phyloP scores from a whole-genome alignment of 1,284 basidiomycete genomes.

The Boletus sp. region DNA sequence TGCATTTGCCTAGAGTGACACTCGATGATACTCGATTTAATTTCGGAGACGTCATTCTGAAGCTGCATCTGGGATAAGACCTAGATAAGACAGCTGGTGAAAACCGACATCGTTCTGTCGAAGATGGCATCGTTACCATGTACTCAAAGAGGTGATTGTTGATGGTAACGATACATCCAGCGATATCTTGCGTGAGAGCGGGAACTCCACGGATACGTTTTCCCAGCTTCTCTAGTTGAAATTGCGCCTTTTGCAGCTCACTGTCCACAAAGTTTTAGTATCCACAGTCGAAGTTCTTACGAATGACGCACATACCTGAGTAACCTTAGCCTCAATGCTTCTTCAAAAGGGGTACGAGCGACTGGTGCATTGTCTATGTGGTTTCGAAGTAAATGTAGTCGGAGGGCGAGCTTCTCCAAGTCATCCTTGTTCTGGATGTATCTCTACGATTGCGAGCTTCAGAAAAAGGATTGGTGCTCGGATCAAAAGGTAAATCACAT shows the following conservation, averaged over 20 bases:
- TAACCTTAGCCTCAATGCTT: neutral
- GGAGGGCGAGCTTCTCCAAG: neutral
- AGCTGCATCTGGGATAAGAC: constrained; percentile 4
- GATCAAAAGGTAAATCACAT: neutral
- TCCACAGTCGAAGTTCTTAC: neutral
- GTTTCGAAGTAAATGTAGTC: neutral
- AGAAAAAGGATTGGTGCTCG: neutral
- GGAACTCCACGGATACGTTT: constrained; percentile 1
- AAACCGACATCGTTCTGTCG: no score
- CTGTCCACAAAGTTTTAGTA: neutral
- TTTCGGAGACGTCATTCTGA: neutral
- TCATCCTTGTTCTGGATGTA: neutral
- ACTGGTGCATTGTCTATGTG: neutral
- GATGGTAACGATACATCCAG: constrained; percentile 1
- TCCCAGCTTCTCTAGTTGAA: neutral
- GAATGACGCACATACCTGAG: neutral
- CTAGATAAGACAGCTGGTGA: neutral
- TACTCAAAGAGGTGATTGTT: constrained; percentile 7
- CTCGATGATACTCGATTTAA: neutral
- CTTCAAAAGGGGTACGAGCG: neutral
- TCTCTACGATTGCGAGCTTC: neutral
- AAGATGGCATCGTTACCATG: neutral
- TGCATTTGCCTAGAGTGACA: neutral
- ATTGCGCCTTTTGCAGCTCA: neutral
- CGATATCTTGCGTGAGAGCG: constrained; percentile 7